Conservation (phyloP, 805 yeast species). For the Starmerella davenportii region DNA sequence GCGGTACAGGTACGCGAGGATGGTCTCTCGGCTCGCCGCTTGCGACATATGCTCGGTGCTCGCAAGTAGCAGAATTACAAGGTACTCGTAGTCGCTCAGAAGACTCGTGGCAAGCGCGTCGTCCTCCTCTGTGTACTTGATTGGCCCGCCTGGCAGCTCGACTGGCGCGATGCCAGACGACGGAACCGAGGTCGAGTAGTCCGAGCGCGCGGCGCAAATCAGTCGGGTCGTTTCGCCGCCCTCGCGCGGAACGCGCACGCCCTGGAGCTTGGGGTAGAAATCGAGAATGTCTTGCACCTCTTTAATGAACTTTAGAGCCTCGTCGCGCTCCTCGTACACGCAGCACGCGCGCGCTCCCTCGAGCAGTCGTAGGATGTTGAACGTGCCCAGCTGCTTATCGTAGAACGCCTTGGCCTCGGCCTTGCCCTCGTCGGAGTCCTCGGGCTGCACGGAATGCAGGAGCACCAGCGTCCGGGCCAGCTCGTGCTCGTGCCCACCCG, state of each 20-base stretch:
- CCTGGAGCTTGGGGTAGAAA: constrained; percentile 1
- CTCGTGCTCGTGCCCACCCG: constrained; percentile 12
- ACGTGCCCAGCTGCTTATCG: constrained; percentile 11
- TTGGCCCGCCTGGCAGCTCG: constrained; percentile 1
- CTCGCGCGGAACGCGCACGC: constrained; percentile 4
- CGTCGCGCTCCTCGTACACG: constrained; percentile 20
- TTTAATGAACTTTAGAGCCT: constrained; percentile 15
- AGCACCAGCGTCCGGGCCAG: constrained; percentile 21
- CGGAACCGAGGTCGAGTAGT: neutral
- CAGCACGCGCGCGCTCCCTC: constrained; percentile 43
- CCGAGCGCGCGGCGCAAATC: constrained; percentile 1
- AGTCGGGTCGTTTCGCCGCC: constrained; percentile 1
- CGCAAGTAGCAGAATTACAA: constrained; percentile 56
- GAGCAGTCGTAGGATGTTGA: constrained; percentile 18
- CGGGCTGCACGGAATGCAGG: constrained; percentile 20
- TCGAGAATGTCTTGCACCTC: constrained; percentile 7
- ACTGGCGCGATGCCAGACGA: constrained; percentile 1
- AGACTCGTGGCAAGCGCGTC: constrained; percentile 1
- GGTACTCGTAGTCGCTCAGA: constrained; percentile 37
- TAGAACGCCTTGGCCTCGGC: constrained; percentile 1
- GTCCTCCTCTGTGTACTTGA: constrained; percentile 1
- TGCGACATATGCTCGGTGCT: constrained; percentile 54
- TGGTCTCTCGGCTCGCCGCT: constrained; percentile 53
- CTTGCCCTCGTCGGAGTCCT: neutral
- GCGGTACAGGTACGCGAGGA: constrained; percentile 58